Evolutionary conservation across 2,329 filamentous ascomycete genomes (phyloP), one percentile per base, ranked within the genome.

Genomic region (Ceratocystis colombiana): DNA sequence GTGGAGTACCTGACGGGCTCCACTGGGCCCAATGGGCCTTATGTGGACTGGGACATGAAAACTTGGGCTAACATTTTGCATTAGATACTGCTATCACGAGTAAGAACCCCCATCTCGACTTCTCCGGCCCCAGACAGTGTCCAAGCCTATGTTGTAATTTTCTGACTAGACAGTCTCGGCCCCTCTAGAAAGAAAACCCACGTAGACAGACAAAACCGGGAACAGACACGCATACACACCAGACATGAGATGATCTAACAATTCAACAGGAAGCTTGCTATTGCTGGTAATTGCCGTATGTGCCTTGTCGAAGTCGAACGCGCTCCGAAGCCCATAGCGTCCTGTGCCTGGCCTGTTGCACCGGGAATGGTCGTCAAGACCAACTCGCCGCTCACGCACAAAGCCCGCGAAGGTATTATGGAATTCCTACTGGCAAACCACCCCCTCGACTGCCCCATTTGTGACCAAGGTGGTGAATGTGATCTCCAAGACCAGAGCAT

Each of bases 221-320:
- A 41, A 41, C 12, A 41, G 37, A 15, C 37, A 12, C 37, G 4
- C 37, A 41, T 15, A 41, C 12, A 15, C 8, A 41, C 48, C 22
- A 53, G 3, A 28, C 25, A 28, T 53, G 25, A 28, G 28, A 53
- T 53, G 22, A 59, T 37, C 55, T 59, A 59, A 59, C 55, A 15
- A 46, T 71, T 71, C 66, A 70, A 73, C 74, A 93, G 89, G 76
- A 97, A 99, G 80, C 84, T 99, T 72, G 91, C 96, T 88, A 96
- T 99, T 82, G 94, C 94, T 74, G 94, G 94, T 78, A 99, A 97
- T 79, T 99, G 94, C 78, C 91, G 94, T 80, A 99, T 99, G 94
- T 99, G 94, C 79, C 80, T 99, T 74, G 94, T 99, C 74, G 94
- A 99, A 81, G 94, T 99, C 71, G 94, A 97, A 80, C 86, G 86